Evolutionary conservation across 1,284 basidiomycete genomes (phyloP), one percentile per base, ranked within the genome.

Genomic region (Ganoderma lingzhi): DNA sequence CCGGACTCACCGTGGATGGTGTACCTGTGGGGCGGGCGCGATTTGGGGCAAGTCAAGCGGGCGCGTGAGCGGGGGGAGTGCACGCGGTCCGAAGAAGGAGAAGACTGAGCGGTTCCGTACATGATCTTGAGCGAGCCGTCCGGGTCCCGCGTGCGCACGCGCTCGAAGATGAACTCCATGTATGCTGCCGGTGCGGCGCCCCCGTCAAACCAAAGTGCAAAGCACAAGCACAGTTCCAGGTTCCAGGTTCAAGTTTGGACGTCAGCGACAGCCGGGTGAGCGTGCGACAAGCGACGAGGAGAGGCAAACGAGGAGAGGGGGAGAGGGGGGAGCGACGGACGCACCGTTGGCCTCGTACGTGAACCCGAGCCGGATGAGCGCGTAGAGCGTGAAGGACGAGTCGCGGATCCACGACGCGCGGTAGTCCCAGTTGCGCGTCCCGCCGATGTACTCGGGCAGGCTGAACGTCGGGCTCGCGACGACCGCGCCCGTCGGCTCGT

Each of bases 401-500:
- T 98, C 96, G 37, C 96, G 90, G 75, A 97, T 94, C 93, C 93
- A 95, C 0, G 92, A 93, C 14, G 89, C 89, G n/a, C 91, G 87
- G 73, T 93, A 93, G 78, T 93, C 92, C 94, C 95, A 97, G 77
- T 97, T 96, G 63, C 95, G 84, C 0, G 89, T 90, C 1, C 95
- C 96, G 0, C 95, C 95, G 44, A 97, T 94, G 73, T 90, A 93
- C 78, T 98, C 96, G 0, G 96, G 96, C 12, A 98, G 83, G 73
- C 93, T 94, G 81, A 98, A 98, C 0, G 96, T 98, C 0, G 96
- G 96, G 70, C 94, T 96, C 0, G 96, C 96, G 5, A 97, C 91
- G 62, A 97, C 93, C 0, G 96, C 96, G 35, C 95, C 90, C 0
- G 94, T 96, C 0, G 93, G 93, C 76, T 95, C 93, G 76, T 87